phyloP scores from a whole-genome alignment of 176 grass and related monocot genomes.

The Aegilops longissima region DNA sequence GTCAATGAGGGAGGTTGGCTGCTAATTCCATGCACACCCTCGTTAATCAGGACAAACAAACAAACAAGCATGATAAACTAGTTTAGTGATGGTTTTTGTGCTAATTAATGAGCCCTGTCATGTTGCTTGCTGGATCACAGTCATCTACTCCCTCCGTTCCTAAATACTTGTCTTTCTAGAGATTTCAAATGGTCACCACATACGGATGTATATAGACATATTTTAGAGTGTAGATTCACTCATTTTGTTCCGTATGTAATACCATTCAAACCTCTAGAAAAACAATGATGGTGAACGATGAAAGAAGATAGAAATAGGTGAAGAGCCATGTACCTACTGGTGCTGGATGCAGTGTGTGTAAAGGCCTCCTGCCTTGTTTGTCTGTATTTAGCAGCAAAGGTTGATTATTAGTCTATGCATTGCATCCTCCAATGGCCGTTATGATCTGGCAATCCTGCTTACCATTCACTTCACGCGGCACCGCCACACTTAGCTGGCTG shows the following conservation, averaged over 20 bases:
- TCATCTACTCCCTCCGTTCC: too few species aligned
- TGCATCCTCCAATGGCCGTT: neutral
- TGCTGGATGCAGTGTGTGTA: conserved; percentile 19
- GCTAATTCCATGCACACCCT: neutral
- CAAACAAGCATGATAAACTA: neutral
- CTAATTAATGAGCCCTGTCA: neutral
- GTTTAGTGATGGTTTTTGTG: neutral
- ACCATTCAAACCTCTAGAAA: too few species aligned
- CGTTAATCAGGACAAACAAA: conserved; percentile 5
- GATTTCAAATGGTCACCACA: too few species aligned
- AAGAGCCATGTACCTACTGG: neutral
- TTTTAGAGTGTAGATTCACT: too few species aligned
- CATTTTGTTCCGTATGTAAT: too few species aligned
- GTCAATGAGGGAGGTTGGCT: neutral
- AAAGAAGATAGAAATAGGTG: neutral
- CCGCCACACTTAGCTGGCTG: neutral
- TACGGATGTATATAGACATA: too few species aligned
- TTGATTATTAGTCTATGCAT: conserved; percentile 1
- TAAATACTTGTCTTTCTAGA: too few species aligned
- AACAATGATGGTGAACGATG: too few species aligned
- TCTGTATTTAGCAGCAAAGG: conserved; percentile 36
- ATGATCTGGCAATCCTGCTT: neutral
- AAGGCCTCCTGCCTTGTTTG: neutral
- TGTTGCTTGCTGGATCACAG: conserved; percentile 9
- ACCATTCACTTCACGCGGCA: conserved; percentile 24